Evolutionary conservation across 2,329 filamentous ascomycete species (phyloP).

Genomic region (Berkeleyomyces basicola): DNA sequence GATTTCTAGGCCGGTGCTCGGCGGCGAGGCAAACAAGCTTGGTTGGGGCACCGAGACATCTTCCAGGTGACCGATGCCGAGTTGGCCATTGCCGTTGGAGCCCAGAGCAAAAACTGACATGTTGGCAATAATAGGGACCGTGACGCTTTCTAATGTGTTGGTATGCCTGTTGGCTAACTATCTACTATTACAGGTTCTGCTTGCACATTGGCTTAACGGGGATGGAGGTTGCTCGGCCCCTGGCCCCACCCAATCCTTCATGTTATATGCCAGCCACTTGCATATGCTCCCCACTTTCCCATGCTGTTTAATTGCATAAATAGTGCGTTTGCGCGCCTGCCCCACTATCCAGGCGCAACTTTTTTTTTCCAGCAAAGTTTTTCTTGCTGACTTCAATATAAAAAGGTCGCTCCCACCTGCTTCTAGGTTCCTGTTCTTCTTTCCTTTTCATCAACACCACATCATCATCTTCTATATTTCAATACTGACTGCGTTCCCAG

Average conservation of each 20-base stretch:
- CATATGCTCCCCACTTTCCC: background rate
- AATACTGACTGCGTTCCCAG: background rate
- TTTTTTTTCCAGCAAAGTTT: conserved; percentile 1
- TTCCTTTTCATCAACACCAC: conserved; percentile 2
- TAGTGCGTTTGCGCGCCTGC: background rate
- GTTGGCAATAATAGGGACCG: background rate
- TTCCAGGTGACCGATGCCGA: conserved; percentile 53
- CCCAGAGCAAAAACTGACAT: conserved; percentile 48
- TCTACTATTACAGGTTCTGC: background rate
- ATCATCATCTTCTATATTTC: background rate
- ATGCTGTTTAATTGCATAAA: background rate
- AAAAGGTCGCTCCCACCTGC: background rate
- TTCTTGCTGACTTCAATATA: background rate
- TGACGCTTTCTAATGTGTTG: background rate
- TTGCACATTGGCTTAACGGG: background rate
- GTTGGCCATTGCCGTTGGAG: conserved; percentile 61
- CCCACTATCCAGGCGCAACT: conserved; percentile 3
- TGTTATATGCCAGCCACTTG: background rate
- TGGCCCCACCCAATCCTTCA: background rate
- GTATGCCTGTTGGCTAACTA: background rate
- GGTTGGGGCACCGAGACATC: conserved; percentile 51
- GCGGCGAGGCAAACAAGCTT: conserved; percentile 35
- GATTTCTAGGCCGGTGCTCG: conserved; percentile 19
- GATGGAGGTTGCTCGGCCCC: background rate
- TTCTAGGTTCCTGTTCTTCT: background rate